A percentile compares a stretch with the other conserved stretches of the same genome.
These are phyloP conservation scores for Botrytis porri DNA, from an alignment of 2,329 filamentous ascomycete species.

Conservation along the genomic window DNA sequence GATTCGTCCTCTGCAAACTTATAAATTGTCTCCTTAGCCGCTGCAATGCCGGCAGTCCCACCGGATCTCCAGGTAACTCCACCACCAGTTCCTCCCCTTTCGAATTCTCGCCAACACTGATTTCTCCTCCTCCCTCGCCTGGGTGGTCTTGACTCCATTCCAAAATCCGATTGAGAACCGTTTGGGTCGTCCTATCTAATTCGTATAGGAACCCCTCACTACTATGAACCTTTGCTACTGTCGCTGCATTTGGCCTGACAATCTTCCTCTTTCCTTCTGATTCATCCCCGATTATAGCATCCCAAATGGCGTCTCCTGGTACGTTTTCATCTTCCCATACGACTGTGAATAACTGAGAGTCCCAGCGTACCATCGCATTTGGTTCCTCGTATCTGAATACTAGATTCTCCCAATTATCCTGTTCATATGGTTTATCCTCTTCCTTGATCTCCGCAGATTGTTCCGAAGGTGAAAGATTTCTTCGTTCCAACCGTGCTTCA, in stretches of 20 bases:
- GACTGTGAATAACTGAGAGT: constrained; percentile 76
- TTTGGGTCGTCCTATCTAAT: constrained; percentile 75
- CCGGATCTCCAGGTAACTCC: constrained; percentile 61
- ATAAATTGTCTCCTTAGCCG: constrained; percentile 75
- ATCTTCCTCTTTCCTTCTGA: constrained; percentile 60
- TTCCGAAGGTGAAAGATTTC: constrained; percentile 29
- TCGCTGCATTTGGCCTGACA: constrained; percentile 72
- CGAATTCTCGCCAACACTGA: constrained; percentile 40
- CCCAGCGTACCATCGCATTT: constrained; percentile 81
- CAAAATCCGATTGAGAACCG: constrained; percentile 67
- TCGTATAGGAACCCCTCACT: constrained; percentile 74
- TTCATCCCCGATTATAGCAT: constrained; percentile 58
- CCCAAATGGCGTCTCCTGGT: constrained; percentile 72
- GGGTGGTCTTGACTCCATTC: constrained; percentile 64
- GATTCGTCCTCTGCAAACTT: constrained; percentile 67
- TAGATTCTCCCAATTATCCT: constrained; percentile 37
- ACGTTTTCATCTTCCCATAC: constrained; percentile 70
- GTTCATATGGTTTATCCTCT: constrained; percentile 37
- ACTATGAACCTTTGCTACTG: constrained; percentile 62
- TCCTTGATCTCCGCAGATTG: constrained; percentile 21
- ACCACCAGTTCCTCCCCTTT: constrained; percentile 52
- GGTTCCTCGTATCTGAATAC: constrained; percentile 79
- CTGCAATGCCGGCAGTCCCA: constrained; percentile 74
- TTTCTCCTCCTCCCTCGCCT: constrained; percentile 58
- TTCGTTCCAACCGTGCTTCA: constrained; percentile 49